phyloP scores from a whole-genome alignment of 371 early-diverging fungal species.

The Mycotypha africana region DNA sequence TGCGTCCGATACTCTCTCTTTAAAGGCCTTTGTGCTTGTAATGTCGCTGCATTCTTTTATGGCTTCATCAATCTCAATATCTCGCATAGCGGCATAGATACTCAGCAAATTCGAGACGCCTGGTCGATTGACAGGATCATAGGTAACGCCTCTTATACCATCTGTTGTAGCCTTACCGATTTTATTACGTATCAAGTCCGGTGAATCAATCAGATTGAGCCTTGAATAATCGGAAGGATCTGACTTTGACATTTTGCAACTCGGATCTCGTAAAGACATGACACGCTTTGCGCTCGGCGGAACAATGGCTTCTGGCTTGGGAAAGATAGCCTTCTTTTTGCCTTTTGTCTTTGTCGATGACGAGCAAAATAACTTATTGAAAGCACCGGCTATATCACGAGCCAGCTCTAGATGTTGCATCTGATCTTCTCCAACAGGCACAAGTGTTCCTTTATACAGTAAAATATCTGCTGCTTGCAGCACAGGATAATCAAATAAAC shows the following conservation, averaged over 20 bases:
- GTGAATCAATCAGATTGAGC: conserved; percentile 72
- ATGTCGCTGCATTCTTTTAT: conserved; percentile 40
- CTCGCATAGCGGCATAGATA: conserved; percentile 64
- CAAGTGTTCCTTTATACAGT: conserved; percentile 82
- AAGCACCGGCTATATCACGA: conserved; percentile 65
- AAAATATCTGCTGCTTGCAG: conserved; percentile 95
- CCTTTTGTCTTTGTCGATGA: too few relatives aligned
- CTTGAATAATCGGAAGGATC: conserved; percentile 67
- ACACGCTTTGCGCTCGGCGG: conserved; percentile 72
- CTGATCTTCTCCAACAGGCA: conserved; percentile 95
- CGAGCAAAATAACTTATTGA: conserved; percentile 75
- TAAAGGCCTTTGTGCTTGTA: conserved; percentile 59
- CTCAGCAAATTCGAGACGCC: conserved; percentile 80
- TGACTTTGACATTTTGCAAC: conserved; percentile 91
- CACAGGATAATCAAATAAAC: conserved; percentile 89
- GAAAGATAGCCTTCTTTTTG: conserved; percentile 53
- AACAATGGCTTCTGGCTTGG: conserved; percentile 61
- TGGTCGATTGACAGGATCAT: conserved; percentile 68
- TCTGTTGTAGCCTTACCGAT: conserved; percentile 80
- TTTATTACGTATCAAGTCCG: conserved; percentile 60
- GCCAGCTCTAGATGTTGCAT: conserved; percentile 88
- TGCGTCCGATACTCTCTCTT: conserved; percentile 65
- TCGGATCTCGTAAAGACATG: conserved; percentile 81
- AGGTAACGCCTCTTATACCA: conserved; percentile 58
- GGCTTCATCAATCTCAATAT: conserved; percentile 33